These are phyloP conservation scores for Ceratobasidium theobromae DNA, from an alignment of 1,284 basidiomycete genomes.

Conservation along the genomic window DNA sequence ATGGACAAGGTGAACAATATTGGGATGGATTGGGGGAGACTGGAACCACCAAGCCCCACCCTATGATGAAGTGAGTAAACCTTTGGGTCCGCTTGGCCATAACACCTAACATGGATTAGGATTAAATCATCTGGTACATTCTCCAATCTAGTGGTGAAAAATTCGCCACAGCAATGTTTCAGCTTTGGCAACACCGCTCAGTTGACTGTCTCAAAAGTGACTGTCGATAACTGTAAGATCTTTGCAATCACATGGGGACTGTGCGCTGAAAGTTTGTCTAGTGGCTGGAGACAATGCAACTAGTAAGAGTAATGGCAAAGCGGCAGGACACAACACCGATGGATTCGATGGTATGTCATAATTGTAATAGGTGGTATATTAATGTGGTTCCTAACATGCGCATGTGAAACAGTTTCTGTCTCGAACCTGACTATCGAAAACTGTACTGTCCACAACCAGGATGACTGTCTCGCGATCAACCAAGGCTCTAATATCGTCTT, in stretches of 20 bases:
- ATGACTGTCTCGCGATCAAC: slow-evolving; percentile 39
- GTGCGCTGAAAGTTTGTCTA: slow-evolving; percentile 30
- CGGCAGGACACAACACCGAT: slow-evolving; percentile 48
- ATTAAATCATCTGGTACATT: slow-evolving; percentile 58
- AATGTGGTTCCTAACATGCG: no score
- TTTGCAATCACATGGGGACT: background rate
- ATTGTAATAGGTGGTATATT: background rate
- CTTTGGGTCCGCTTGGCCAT: background rate
- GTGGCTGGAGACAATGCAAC: slow-evolving; percentile 49
- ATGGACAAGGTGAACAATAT: slow-evolving; percentile 51
- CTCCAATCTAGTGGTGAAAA: slow-evolving; percentile 48
- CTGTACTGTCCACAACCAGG: slow-evolving; percentile 39
- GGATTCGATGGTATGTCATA: slow-evolving; percentile 28
- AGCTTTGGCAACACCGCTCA: slow-evolving; percentile 44
- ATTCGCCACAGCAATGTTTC: slow-evolving; percentile 49
- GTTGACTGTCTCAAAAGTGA: slow-evolving; percentile 43
- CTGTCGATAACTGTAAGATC: slow-evolving; percentile 46
- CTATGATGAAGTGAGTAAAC: slow-evolving; percentile 42
- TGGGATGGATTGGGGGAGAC: slow-evolving; percentile 52
- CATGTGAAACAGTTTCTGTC: slow-evolving; percentile 12
- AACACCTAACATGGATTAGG: background rate
- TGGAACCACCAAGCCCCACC: slow-evolving; percentile 50
- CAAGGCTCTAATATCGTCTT: no score
- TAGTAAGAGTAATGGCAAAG: slow-evolving; percentile 47
- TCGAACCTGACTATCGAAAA: slow-evolving; percentile 32